These are phyloP conservation scores for Trichoderma reesei DNA, from an alignment of 495 filamentous ascomycete genomes.

Conservation along the genomic window DNA sequence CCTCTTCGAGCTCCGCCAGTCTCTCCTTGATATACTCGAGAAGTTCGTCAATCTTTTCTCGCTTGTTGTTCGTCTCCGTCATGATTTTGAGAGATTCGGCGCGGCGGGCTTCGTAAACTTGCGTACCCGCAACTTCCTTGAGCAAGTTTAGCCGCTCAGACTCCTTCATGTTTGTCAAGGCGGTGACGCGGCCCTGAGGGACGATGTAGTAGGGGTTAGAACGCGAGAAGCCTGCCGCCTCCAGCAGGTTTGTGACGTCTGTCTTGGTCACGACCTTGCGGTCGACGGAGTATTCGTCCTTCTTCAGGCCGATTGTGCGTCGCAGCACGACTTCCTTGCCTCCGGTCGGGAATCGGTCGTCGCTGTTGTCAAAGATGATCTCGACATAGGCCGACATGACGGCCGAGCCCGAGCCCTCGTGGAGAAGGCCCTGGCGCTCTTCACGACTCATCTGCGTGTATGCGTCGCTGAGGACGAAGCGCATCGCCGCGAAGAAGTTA, in stretches of 20 bases:
- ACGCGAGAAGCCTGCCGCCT: slow-evolving; percentile 91
- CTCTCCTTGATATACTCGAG: slow-evolving; percentile 86
- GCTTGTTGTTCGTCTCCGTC: slow-evolving; percentile 91
- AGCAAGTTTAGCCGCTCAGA: slow-evolving; percentile 75
- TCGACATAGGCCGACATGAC: slow-evolving; percentile 99
- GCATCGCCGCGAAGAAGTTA: slow-evolving; percentile 99
- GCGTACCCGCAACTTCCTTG: slow-evolving; percentile 95
- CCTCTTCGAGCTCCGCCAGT: slow-evolving; percentile 82
- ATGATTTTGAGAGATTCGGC: slow-evolving; percentile 92
- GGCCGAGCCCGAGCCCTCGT: slow-evolving; percentile 93
- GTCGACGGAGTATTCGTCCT: slow-evolving; percentile 96
- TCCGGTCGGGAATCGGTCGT: slow-evolving; percentile 91
- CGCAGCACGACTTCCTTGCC: slow-evolving; percentile 82
- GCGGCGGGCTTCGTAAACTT: slow-evolving; percentile 88
- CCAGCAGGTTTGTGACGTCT: slow-evolving; percentile 91
- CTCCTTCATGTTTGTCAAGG: slow-evolving; percentile 98
- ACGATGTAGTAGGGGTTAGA: slow-evolving; percentile 99
- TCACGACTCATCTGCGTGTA: slow-evolving; percentile 95
- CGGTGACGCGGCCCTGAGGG: slow-evolving; percentile 90
- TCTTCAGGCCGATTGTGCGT: slow-evolving; percentile 92
- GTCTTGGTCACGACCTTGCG: slow-evolving; percentile 89
- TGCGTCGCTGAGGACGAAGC: slow-evolving; percentile 95
- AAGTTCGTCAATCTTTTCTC: slow-evolving; percentile 85
- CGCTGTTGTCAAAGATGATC: slow-evolving; percentile 96
- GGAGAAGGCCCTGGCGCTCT: slow-evolving; percentile 87